phyloP scores from a whole-genome alignment of 176 grass and related monocot genomes.

The Triticum dicoccoides region DNA sequence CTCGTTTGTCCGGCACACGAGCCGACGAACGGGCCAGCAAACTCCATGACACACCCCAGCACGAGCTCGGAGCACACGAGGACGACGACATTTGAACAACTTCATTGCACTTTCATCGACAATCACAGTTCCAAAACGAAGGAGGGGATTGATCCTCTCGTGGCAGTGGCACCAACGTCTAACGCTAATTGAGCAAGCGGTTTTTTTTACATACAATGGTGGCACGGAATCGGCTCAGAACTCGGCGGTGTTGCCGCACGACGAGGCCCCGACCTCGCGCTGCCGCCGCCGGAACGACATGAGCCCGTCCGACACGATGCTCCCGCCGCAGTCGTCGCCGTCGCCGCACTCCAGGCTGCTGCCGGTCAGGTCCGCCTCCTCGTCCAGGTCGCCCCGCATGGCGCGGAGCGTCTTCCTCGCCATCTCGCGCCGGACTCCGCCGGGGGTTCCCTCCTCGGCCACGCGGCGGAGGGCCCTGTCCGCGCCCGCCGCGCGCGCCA shows the following conservation, averaged over 20 bases:
- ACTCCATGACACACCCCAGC: not conserved
- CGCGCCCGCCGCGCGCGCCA: constrained; percentile 57
- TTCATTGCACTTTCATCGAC: not conserved
- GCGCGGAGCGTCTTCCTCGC: constrained; percentile 67
- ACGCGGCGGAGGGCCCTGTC: constrained; percentile 59
- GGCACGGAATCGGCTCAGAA: constrained; percentile 40
- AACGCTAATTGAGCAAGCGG: constrained; percentile 1
- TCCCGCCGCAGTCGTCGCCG: constrained; percentile 52
- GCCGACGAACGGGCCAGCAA: not conserved
- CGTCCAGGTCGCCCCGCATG: constrained; percentile 49
- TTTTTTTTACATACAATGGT: constrained; percentile 8
- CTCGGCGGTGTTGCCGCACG: constrained; percentile 49
- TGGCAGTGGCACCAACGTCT: not conserved
- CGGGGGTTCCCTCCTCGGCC: constrained; percentile 30
- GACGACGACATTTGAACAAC: not conserved
- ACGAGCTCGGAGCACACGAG: not conserved
- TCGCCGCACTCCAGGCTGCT: constrained; percentile 53
- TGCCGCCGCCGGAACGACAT: constrained; percentile 66
- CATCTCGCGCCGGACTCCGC: constrained; percentile 66
- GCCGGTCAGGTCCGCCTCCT: constrained; percentile 27
- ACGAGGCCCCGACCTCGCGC: constrained; percentile 34
- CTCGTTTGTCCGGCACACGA: constrained; percentile 14
- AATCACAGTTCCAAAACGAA: not conserved
- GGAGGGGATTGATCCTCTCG: not conserved
- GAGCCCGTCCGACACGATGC: constrained; percentile 74